Evolutionary conservation across 2,329 filamentous ascomycete genomes (phyloP), one percentile per base, ranked within the genome.

Genomic region (Epichloe scottii): DNA sequence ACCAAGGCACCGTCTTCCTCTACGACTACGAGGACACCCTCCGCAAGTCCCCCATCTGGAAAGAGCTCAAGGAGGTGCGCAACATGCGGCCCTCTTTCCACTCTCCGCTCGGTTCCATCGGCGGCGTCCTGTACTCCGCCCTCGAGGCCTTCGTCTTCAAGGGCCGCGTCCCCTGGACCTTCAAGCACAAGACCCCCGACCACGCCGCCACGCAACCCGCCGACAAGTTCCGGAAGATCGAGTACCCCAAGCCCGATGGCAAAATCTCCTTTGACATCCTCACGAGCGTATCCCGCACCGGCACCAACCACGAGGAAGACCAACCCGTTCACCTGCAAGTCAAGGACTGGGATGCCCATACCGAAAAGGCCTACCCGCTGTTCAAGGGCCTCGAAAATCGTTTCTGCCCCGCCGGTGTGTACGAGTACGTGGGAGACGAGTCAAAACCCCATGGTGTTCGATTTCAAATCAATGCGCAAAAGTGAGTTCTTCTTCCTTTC

Each of bases 71-170:
- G 65, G 84, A 93, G 67, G 93, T 98, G 55, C 89, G 93, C 63
- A 98, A 98, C 71, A 95, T 98, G 82, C 85, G 93, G 3, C 93
- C 93, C 0, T 91, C 89, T 0, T 98, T 98, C 79, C 87, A 95
- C 70, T 83, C 73, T 3, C 84, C 89, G 2, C 77, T 98, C 0
- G 91, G 91, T 46, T 71, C 97, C 46, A 93, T 89, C 64, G 93
- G 93, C 56, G 91, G 93, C 49, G 77, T 98, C 56, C 63, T 90
- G 61, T 98, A 97, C 72, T 97, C 91, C 1, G 93, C 90, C 1
- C 75, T 98, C 30, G 91, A 97, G 68, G 88, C 91, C 17, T 96
- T 84, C 64, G 34, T 98, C 21, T 74, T 97, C 62, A 87, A 87
- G 63, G 93, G 93, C 62, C 84, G 81, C 56, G 80, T 81, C 17